These are phyloP conservation scores for Urtica urens DNA, from an alignment of 306 rosid species.

Conservation along the genomic window DNA sequence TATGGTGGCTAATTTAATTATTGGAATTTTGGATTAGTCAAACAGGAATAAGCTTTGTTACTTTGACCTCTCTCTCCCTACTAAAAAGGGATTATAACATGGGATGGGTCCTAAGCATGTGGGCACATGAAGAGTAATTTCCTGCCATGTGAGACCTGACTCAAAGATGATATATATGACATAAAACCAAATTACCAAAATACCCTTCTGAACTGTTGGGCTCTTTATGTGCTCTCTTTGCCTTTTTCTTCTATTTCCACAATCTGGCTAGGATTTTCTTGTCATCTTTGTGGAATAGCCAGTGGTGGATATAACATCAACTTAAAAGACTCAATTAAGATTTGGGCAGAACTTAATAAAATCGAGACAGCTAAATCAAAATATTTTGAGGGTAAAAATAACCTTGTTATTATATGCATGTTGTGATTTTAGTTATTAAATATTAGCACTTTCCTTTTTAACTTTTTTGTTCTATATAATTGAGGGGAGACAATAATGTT, in stretches of 20 bases:
- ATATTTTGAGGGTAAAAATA: constrained; percentile 47
- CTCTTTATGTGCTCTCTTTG: constrained; percentile 26
- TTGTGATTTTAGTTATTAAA: constrained; percentile 25
- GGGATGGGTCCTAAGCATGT: constrained; percentile 69
- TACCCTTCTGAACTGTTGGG: constrained; percentile 31
- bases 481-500: constrained; percentile 53
- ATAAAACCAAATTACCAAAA: constrained; percentile 23
- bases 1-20: constrained; percentile 21
- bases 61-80: constrained; percentile 44
- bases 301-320: constrained; percentile 34
- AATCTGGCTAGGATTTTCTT: constrained; percentile 23
- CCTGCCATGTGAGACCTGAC: constrained; percentile 64
- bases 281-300: constrained; percentile 20
- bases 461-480: constrained; percentile 28
- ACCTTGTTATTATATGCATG: constrained; percentile 37
- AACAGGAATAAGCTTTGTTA: constrained; percentile 32
- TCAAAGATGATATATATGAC: constrained; percentile 23
- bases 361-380: constrained; percentile 80
- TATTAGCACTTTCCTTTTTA: constrained; percentile 17
- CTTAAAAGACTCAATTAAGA: constrained; percentile 55
- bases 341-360: constrained; percentile 60
- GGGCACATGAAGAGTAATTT: constrained; percentile 77
- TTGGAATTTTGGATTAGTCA: constrained; percentile 32
- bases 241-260: constrained; percentile 19
- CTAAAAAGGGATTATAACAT: constrained; percentile 55